A percentile compares a stretch with the other conserved stretches of the same genome.
Evolutionary conservation across 495 filamentous ascomycete species (phyloP).

Genomic region (Friedmanniomyces endolithicus): DNA sequence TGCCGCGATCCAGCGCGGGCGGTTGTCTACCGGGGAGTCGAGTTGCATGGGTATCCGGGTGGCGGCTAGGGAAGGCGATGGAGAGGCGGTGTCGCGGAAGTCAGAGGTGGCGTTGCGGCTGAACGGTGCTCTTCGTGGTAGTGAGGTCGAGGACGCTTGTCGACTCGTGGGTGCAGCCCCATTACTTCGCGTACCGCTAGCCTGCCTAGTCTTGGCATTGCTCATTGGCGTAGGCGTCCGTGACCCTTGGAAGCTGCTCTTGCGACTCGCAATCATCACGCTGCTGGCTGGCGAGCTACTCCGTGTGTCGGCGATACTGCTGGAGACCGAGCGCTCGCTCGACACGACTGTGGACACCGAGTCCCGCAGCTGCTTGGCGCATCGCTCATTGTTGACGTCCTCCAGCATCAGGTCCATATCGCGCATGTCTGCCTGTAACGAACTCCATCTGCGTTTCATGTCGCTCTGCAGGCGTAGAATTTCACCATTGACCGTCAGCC

Average conservation of each 20-base stretch:
- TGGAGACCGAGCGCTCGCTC: constrained; percentile 64
- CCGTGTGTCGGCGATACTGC: constrained; percentile 65
- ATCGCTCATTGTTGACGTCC: constrained; percentile 50
- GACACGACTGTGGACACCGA: constrained; percentile 88
- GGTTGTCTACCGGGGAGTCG: not conserved
- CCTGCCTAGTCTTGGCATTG: constrained; percentile 4
- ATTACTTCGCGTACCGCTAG: not conserved
- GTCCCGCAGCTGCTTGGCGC: constrained; percentile 68
- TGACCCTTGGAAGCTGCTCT: constrained; percentile 20
- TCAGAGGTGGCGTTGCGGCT: not conserved
- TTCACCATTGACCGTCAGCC: constrained; percentile 89
- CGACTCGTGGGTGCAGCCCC: not conserved
- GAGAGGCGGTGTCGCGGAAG: not conserved
- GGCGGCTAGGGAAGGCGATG: constrained; percentile 1
- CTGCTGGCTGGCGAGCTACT: constrained; percentile 87
- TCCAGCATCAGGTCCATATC: constrained; percentile 64
- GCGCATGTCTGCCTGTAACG: constrained; percentile 59
- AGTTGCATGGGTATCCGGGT: not conserved
- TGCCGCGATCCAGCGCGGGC: constrained; percentile 5
- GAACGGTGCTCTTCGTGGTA: constrained; percentile 9
- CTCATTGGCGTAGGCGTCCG: constrained; percentile 16
- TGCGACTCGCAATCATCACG: constrained; percentile 40
- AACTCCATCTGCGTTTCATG: constrained; percentile 65
- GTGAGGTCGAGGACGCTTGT: not conserved
- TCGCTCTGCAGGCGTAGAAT: constrained; percentile 72